Percentiles rank a stretch among this genome's conserved stretches.
Evolutionary conservation across 1,139 yeast genomes (phyloP).

Genomic region (Debaryomyces psychrophilus): DNA sequence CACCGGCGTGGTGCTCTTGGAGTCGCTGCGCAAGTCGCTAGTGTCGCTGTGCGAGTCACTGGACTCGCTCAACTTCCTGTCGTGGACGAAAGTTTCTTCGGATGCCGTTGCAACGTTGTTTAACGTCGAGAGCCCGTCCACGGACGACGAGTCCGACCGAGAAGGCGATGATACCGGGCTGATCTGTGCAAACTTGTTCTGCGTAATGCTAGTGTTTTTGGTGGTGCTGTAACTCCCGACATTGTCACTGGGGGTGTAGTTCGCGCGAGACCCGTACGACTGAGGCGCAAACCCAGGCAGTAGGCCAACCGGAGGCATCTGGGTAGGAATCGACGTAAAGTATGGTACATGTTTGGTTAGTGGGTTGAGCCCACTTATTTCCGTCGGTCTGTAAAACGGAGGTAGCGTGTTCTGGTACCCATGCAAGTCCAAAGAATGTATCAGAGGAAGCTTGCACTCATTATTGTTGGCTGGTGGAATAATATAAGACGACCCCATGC

Average conservation of each 20-base stretch:
- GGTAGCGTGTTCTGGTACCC: neutral
- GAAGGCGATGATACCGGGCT: constrained; percentile 1
- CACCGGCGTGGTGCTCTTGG: constrained; percentile 9
- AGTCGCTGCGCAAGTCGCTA: no score
- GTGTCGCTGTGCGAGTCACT: constrained; percentile 2
- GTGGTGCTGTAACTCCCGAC: neutral
- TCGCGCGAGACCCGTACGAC: neutral
- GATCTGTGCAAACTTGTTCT: neutral
- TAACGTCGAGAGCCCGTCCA: constrained; percentile 6
- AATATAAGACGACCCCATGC: constrained; percentile 12
- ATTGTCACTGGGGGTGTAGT: neutral
- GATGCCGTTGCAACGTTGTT: constrained; percentile 9
- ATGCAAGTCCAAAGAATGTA: constrained; percentile 32
- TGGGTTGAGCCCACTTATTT: constrained; percentile 1
- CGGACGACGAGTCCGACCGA: neutral
- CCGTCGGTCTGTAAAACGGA: neutral
- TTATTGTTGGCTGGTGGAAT: constrained; percentile 11
- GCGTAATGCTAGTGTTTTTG: neutral
- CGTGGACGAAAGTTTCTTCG: constrained; percentile 1
- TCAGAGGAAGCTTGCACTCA: constrained; percentile 28
- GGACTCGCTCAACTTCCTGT: constrained; percentile 1
- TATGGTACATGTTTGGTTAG: neutral
- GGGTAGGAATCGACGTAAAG: neutral
- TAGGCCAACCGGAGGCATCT: neutral
- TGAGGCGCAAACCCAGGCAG: constrained; percentile 1